Evolutionary conservation across 192 early-diverging fungal species (phyloP), one percentile per base, ranked within the genome.

Genomic region (Cetraspora pellucida): DNA sequence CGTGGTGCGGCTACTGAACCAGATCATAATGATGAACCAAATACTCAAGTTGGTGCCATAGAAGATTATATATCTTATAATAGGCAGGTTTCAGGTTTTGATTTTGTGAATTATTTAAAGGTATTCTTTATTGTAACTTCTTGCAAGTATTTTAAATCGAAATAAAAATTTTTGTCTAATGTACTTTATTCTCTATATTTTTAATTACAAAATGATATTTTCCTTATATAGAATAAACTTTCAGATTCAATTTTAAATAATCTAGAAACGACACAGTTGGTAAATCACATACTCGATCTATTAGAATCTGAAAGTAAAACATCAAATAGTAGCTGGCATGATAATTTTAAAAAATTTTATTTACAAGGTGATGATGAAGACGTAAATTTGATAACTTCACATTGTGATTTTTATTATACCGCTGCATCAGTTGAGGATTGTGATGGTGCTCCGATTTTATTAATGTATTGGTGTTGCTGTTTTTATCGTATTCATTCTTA

Each of bases 51-150:
- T 30, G 59, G 59, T 30, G 59, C 59, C 9, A 28, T 25, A 10
- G 59, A 61, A 30, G 59, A 61, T 30, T 21, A 28, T 21, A 30
- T 61, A 2, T 6, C 27, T 61, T 61, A 61, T 61, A 16, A 61
- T 30, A 28, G 13, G 11, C 5, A 61, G 16, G n/a, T 28, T 27
- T 27, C 59, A 25, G 28, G 28, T 30, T 61, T 61, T 28, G 25
- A 61, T 61, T 61, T 61, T 30, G 25, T 4, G 11, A 25, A 10
- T 17, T 61, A 61, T 61, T 61, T 61, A 61, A 61, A 61, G 59
- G 59, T 61, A 61, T 61, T 16, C 7, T 30, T 3, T 61, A 28
- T 11, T 21, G 2, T 17, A 16, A 61, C 25, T n/a, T 13, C 13
- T 60, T 60, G n/a, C 17, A n/a, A 60, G 28, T 17, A 17, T 30